Evolutionary conservation across 2,329 filamentous ascomycete genomes (phyloP), one percentile per base, ranked within the genome.

Genomic region (Colletotrichum sp.): DNA sequence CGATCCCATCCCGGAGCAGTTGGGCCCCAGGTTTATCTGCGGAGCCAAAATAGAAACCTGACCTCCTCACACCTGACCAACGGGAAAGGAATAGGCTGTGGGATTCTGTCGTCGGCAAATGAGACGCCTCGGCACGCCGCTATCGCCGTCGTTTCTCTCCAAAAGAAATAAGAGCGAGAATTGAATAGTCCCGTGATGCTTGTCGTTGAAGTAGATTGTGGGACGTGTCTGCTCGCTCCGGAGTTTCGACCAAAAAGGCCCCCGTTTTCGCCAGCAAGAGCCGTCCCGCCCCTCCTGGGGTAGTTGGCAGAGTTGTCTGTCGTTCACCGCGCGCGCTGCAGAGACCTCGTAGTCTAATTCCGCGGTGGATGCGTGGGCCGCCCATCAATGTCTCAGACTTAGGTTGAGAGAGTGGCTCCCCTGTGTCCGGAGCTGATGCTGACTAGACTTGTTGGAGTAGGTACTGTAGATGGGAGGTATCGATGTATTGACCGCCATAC

Each of bases 381-480:
- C 64, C 61, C 68, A 71, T 72, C 60, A 75, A 24, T 72, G 72
- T 75, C 60, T 72, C 68, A 57, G 67, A 63, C 43, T 48, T 48
- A 13, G 43, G 34, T 67, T 74, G 36, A 60, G 48, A 66, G 28
- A 67, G 36, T 36, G 28, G 36, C 67, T 48, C 36, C 43, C 55
- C 58, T 58, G 55, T 61, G 67, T 65, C 28, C 43, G 43, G n/a
- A 74, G 30, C 32, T 58, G 67, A 71, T 64, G 60, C 72, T 58
- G 71, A 28, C 67, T 32, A 70, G 66, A 65, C 67, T 32, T 64
- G 32, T 28, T 64, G 30, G 30, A 64, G 30, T 36, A 38, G 30
- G 30, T 36, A 34, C 34, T n/a, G 30, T 26, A 64, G n/a, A 21
- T 26, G 8, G 26, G 26, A 61, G 18, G 58, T 61, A 61, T 34